Evolutionary conservation across 2,329 filamentous ascomycete genomes (phyloP).

Genomic region (Aureobasidium sp.): DNA sequence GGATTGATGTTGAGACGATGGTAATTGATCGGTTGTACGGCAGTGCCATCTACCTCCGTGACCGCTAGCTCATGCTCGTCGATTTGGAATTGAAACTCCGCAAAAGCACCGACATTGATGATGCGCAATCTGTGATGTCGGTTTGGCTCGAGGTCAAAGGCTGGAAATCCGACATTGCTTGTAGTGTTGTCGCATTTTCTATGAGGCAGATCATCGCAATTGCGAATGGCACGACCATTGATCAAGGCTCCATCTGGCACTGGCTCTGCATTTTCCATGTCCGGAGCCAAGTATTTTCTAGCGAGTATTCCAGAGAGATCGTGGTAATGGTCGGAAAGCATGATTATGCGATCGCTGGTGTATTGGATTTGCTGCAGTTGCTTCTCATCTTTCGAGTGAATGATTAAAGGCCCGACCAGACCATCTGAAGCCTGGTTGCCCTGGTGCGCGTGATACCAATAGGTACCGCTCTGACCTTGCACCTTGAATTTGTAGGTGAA

Average conservation of each 20-base stretch:
- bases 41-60: conserved; percentile 59
- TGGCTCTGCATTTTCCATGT: conserved; percentile 48
- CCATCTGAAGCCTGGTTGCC: conserved; percentile 52
- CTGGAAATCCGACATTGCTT: conserved; percentile 19
- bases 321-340: conserved; percentile 62
- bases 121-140: conserved; percentile 50
- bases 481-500: conserved; percentile 56
- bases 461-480: conserved; percentile 32
- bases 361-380: conserved; percentile 32
- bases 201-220: conserved; percentile 29
- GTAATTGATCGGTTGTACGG: conserved; percentile 46
- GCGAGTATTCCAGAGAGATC: conserved; percentile 41
- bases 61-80: conserved; percentile 55
- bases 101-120: conserved; percentile 56
- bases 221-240: conserved; percentile 31
- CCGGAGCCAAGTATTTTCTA: conserved; percentile 44
- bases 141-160: conserved; percentile 31
- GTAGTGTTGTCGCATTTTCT: conserved; percentile 28
- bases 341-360: conserved; percentile 49
- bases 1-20: conserved; percentile 55
- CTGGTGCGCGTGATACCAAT: conserved; percentile 57
- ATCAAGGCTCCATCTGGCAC: conserved; percentile 37
- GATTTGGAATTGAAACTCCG: conserved; percentile 56
- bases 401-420: conserved; percentile 50
- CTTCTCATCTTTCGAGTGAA: conserved; percentile 44